Evolutionary conservation across 225 moss, liverwort and hornwort genomes (phyloP), one percentile per base, ranked within the genome.

Genomic region (Physcomitrium patens): DNA sequence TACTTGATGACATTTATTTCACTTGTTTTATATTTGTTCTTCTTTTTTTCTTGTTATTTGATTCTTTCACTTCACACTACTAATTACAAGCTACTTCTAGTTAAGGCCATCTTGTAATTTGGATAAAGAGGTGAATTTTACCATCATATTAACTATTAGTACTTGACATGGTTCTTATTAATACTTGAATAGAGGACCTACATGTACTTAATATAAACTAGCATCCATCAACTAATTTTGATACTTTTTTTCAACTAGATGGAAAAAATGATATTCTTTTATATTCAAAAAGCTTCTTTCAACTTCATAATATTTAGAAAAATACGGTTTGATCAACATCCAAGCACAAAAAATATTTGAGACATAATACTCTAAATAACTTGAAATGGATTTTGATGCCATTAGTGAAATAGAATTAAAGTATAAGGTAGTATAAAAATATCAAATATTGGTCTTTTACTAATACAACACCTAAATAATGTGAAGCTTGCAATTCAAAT

Each of bases 401-500:
- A 12, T 12, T 12, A 16, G 4, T 16, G 16, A 12, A 17, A 52
- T 52, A 52, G 12, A 5, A 3, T 12, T 52, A 3, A 12, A 52
- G 17, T 12, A 16, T 16, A 12, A 16, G 52, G 3, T 16, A 52
- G 16, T 12, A 16, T 52, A 52, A 17, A 52, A 52, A 45, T 6
- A 16, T 59, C 59, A 59, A 52, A 12, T 10, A 16, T 52, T 76
- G 71, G 61, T 75, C 61, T 52, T 61, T 70, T 80, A 77, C 59
- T 80, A 14, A 80, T 84, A 75, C 80, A 84, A 78, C 78, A 74
- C 57, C 71, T 62, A 78, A 78, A 67, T 62, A 62, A 60, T 67
- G n/a, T 24, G 71, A 81, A 60, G 73, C 71, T 85, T 78, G 75
- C 75, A 67, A 75, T 77, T 74, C 74, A 71, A 58, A 67, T 62